Evolutionary conservation across 495 filamentous ascomycete genomes (phyloP), one percentile per base, ranked within the genome.

Genomic region (Daldinia caldariorum): DNA sequence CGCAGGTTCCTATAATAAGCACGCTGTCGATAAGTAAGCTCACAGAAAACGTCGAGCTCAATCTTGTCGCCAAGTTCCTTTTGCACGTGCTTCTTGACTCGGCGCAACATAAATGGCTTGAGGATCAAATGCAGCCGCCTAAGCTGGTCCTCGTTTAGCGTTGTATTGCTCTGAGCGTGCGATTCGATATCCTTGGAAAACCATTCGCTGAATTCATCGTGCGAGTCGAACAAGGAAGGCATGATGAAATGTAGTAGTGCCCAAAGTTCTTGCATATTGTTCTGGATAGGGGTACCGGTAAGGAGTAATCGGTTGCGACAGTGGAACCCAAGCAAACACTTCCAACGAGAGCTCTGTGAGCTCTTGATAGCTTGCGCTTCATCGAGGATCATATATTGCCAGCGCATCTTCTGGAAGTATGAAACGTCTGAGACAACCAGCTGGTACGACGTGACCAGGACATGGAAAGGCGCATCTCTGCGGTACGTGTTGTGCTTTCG

Each of bases 191-290:
- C 95, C 78, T 98, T 98, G 35, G 96, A 98, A 81, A 99, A 99
- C 95, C 95, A 99, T 75, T 99, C 95, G 82, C 93, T 97, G 79
- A 99, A 99, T 77, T 99, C 95, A 76, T 99, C 95, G 78, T 99
- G 95, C 3, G 94, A 97, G 77, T 99, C 95, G 80, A 99, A 99
- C 22, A 99, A 83, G 41, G 91, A 96, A 12, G 95, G 95, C 95
- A 99, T 99, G 83, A 99, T 99, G 79, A 99, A 99, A 84, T 99
- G 95, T 38, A 99, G 83, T 66, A 99, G 83, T 41, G 95, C 95
- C 95, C 95, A 99, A 54, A 99, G 81, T 80, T 99, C 95, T 78
- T 99, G 95, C 95, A 99, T 99, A 83, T 97, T 98, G 80, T 99
- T 99, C 79, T 99, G 95, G 75, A 99, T 99, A 2, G 95, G 95